phyloP scores from a whole-genome alignment of 2,329 filamentous ascomycete genomes.

The Pseudogymnoascus sp. region DNA sequence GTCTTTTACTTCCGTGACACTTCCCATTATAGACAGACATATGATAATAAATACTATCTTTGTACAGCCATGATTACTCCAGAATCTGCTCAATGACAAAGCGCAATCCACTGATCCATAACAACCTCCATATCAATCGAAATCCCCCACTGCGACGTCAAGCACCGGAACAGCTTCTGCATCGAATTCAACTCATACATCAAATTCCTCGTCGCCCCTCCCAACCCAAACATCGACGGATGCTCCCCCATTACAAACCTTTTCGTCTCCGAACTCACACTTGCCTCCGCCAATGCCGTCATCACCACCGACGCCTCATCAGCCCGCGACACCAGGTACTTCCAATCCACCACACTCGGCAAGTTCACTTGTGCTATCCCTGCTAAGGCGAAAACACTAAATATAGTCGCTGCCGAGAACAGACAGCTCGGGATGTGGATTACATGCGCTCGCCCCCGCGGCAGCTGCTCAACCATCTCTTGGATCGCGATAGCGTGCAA shows the following conservation, averaged over 20 bases:
- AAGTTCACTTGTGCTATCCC: constrained; percentile 31
- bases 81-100: constrained; percentile 29
- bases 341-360: constrained; percentile 34
- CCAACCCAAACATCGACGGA: constrained; percentile 18
- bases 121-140: constrained; percentile 37
- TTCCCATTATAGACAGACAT: background rate
- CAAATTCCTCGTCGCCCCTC: constrained; percentile 30
- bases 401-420: constrained; percentile 36
- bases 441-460: constrained; percentile 35
- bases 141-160: constrained; percentile 37
- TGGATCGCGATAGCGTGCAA: constrained; percentile 38
- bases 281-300: constrained; percentile 19
- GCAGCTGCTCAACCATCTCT: constrained; percentile 37
- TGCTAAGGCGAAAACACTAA: constrained; percentile 32
- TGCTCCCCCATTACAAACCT: constrained; percentile 29
- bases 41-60: background rate
- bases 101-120: constrained; percentile 35
- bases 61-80: background rate
- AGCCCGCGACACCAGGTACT: constrained; percentile 28
- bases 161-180: constrained; percentile 37
- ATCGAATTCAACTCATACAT: constrained; percentile 39
- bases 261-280: constrained; percentile 29
- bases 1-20: too few relatives aligned
- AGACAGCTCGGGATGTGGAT: constrained; percentile 37
- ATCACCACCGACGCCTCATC: constrained; percentile 19